Evolutionary conservation across 164 flowering plant genomes (phyloP).

Genomic region (Santalum album): DNA sequence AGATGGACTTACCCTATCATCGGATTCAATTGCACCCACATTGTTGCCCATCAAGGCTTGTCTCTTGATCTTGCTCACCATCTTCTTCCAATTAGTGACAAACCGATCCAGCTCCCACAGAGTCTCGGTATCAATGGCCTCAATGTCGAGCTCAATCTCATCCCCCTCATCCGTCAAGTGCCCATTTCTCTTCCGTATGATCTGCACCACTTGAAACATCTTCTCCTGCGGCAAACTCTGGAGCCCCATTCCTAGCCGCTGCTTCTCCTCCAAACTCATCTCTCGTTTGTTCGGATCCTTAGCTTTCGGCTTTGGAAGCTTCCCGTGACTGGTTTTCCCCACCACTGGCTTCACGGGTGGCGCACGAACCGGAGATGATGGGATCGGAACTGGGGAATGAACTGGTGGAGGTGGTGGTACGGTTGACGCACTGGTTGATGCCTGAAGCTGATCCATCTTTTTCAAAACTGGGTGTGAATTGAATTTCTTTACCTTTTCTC

Average conservation of each 20-base stretch:
- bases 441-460: conserved; percentile 6
- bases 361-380: neutral
- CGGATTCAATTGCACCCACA: conserved; percentile 9
- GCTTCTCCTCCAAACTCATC: conserved; percentile 3
- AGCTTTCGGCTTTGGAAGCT: conserved; percentile 1
- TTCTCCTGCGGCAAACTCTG: conserved; percentile 9
- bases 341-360: neutral
- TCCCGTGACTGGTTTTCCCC: neutral
- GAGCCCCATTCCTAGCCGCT: neutral
- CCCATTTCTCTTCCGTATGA: conserved; percentile 46
- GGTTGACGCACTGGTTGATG: conserved; percentile 7
- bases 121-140: conserved; percentile 59
- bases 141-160: conserved; percentile 81
- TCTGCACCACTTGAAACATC: conserved; percentile 54
- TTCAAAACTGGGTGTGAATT: neutral
- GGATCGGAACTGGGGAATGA: neutral
- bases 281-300: neutral
- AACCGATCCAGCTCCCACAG: conserved; percentile 82
- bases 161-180: conserved; percentile 45
- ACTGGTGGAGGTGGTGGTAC: neutral
- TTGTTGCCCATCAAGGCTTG: conserved; percentile 41
- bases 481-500: conserved; percentile 11
- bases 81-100: conserved; percentile 53
- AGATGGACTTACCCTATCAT: conserved; percentile 22
- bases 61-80: conserved; percentile 52